Base-by-base conservation (phyloP, 129 eudicot species). In the Flaveria ramosissima region DNA sequence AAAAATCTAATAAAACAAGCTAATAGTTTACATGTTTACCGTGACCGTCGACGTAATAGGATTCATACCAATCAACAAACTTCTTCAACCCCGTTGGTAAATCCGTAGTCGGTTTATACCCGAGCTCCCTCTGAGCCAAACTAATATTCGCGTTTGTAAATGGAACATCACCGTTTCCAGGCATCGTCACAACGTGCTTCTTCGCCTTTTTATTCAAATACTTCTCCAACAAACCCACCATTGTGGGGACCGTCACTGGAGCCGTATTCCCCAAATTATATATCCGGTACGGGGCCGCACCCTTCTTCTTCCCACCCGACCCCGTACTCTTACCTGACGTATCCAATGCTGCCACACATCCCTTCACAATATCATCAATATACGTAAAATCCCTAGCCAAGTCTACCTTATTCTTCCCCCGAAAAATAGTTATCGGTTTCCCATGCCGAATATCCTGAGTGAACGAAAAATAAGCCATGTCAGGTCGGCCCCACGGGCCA, bases 111-210 rank as follows among this genome's bases (percentile, higher is more conserved):
- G 93, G 93, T 61, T 84, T 84, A 70, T 89, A 89, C 82, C n/a
- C 90, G 72, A 89, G 81, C 50, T 86, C 79, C 32, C 70, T 81
- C 62, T 78, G 86, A 41, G 93, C 93, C 73, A 46, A 72, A 63
- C 93, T 88, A n/a, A 88, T 88, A 78, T 88, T 88, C 36, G 93
- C 93, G 45, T 89, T 88, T 0, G 93, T 89, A 36, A 81, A 89
- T 59, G 87, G 93, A 21, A 89, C 93, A 77, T 89, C 93, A 50
- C 93, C 93, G 83, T 89, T 89, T 64, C 93, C 89, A 2, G 88
- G 93, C 88, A 89, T 83, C 3, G 77, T 84, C 56, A 80, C 80
- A 26, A 84, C 60, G 16, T 81, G 74, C 74, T 76, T 87, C 75
- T 85, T 89, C 0, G 88, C 95, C 70, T 86, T 89, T 13, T 78